These are phyloP conservation scores for Candida sithepensis DNA, from an alignment of 805 yeast species.

Conservation along the genomic window DNA sequence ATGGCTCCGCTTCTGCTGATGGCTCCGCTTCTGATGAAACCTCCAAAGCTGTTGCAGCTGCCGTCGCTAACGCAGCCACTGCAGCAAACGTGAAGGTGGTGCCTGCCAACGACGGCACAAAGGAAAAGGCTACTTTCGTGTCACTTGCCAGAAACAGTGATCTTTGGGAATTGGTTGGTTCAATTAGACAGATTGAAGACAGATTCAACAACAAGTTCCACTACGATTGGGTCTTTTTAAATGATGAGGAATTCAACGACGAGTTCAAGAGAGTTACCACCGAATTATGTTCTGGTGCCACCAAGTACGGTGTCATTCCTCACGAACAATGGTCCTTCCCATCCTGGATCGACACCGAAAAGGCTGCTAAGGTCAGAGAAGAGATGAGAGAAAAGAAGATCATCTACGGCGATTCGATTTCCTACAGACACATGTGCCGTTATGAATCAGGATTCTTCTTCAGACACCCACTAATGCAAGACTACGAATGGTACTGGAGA, in stretches of 20 bases:
- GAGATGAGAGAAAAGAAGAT: constrained; percentile 48
- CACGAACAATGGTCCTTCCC: constrained; percentile 87
- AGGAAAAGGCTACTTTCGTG: constrained; percentile 75
- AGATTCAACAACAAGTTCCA: constrained; percentile 76
- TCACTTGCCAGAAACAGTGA: constrained; percentile 78
- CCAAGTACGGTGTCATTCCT: constrained; percentile 79
- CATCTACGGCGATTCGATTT: constrained; percentile 62
- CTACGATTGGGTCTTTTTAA: constrained; percentile 94
- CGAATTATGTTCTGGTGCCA: constrained; percentile 69
- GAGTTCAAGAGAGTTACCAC: constrained; percentile 71
- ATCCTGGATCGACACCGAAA: constrained; percentile 70
- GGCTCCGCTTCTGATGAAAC: constrained; percentile 9
- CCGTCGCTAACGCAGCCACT: constrained; percentile 8
- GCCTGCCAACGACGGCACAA: constrained; percentile 20
- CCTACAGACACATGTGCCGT: constrained; percentile 90
- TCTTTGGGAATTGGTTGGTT: constrained; percentile 52
- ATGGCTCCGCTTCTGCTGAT: constrained; percentile 5
- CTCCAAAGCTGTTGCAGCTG: constrained; percentile 15
- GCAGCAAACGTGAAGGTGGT: constrained; percentile 1
- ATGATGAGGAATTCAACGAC: constrained; percentile 79
- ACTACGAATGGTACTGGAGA: constrained; percentile 93
- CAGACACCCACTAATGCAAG: constrained; percentile 67
- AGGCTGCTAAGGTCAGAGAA: constrained; percentile 54
- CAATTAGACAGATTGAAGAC: constrained; percentile 81
- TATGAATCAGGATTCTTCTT: constrained; percentile 88